Base-by-base conservation (phyloP, 1,284 basidiomycete genomes). In the Cerrena zonata region DNA sequence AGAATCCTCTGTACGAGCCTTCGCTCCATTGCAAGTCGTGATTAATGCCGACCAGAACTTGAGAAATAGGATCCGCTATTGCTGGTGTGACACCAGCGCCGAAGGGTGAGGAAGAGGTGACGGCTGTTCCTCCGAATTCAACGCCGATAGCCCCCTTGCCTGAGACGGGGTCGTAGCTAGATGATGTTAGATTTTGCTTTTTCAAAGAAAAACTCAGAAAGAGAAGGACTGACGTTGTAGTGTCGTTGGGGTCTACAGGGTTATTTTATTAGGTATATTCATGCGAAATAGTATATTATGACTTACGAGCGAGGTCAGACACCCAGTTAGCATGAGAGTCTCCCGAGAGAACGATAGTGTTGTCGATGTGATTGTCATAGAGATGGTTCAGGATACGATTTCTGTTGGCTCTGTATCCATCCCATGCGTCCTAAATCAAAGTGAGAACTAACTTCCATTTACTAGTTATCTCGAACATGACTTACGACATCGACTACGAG, bases 291-390 rank as follows among this genome's bases (percentile, higher is more conserved):
- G n/a, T n/a, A n/a, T n/a, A n/a, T n/a, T 37, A 34, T 12, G 11
- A 69, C 76, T 59, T 57, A 79, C 78, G 73, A 45, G 76, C 73
- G 22, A 80, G 68, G 56, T 78, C 79, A 44, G 75, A 80, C 4
- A 77, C 78, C 80, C 80, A 82, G 59, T 80, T 81, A 11, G 79
- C 81, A 58, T 86, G 83, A 45, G 78, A 78, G 61, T 87, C 84
- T 13, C 84, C 83, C 7, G 82, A 72, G 15, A 85, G 70, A 47
- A 83, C 73, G 53, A 82, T 61, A 2, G 76, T 76, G 61, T 85
- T 84, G 65, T 71, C 70, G 52, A 85, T 82, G 46, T 73, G 69
- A 60, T 79, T 73, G 27, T 66, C 52, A 57, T 75, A 71, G 24
- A 86, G 65, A 53, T 80, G 74, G 51, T 79, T 69, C 15, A 85